These are phyloP conservation scores for Dysphania ambrosioides DNA, from an alignment of 148 eudicot species.

Conservation along the genomic window DNA sequence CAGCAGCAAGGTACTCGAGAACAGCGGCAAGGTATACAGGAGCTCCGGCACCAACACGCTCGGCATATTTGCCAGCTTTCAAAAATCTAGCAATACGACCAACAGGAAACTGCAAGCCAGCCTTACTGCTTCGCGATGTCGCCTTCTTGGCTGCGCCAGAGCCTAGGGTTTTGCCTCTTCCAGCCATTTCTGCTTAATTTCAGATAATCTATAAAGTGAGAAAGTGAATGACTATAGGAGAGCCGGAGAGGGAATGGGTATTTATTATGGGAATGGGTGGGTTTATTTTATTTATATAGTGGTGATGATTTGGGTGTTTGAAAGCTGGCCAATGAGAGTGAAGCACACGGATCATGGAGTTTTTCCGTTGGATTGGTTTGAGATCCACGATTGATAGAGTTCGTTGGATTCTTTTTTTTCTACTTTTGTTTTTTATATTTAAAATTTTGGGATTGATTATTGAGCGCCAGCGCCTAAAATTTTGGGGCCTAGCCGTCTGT, in stretches of 20 bases:
- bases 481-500: too few relatives aligned
- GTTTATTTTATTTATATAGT: constrained; percentile 26
- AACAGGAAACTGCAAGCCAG: constrained; percentile 83
- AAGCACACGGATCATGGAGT: constrained; percentile 44
- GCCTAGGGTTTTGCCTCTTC: constrained; percentile 78
- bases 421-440: neutral
- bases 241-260: too few relatives aligned
- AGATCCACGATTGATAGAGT: constrained; percentile 30
- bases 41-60: constrained; percentile 90
- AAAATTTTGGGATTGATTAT: too few relatives aligned
- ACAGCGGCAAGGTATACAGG: constrained; percentile 89
- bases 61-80: constrained; percentile 86
- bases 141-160: constrained; percentile 75
- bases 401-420: neutral
- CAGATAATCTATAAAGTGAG: neutral
- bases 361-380: constrained; percentile 35
- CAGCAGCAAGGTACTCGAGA: constrained; percentile 86
- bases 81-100: constrained; percentile 81
- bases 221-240: too few relatives aligned
- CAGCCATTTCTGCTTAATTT: constrained; percentile 64
- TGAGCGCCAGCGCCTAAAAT: too few relatives aligned
- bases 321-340: constrained; percentile 30
- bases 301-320: constrained; percentile 4
- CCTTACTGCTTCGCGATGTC: constrained; percentile 73
- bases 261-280: too few relatives aligned